Conservation (phyloP, 768 basidiomycete species). For the Suillus clintonianus region DNA sequence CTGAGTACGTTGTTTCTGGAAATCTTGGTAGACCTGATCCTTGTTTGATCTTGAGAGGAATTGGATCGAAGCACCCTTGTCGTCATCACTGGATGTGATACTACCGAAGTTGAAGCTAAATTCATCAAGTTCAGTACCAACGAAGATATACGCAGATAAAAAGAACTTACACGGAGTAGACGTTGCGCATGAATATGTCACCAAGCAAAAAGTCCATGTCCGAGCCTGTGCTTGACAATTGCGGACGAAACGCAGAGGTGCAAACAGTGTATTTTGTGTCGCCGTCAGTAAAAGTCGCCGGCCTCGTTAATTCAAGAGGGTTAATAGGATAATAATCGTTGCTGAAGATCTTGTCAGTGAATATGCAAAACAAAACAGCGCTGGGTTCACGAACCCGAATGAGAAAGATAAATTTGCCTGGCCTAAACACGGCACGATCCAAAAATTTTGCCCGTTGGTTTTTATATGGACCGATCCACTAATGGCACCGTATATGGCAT, state of each 20-base stretch:
- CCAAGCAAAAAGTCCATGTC: constrained; percentile 45
- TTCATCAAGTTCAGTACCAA: neutral
- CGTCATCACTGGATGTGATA: constrained; percentile 4
- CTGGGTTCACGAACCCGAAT: constrained; percentile 12
- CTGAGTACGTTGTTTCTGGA: constrained; percentile 13
- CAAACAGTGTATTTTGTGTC: constrained; percentile 42
- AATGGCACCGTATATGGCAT: constrained; percentile 42
- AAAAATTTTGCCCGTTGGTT: constrained; percentile 28
- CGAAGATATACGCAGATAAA: neutral
- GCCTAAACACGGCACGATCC: constrained; percentile 38
- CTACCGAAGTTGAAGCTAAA: constrained; percentile 47
- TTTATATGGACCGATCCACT: constrained; percentile 37
- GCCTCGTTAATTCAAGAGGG: constrained; percentile 44
- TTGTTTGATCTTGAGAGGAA: constrained; percentile 39
- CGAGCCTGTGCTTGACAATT: constrained; percentile 21
- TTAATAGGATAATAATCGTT: constrained; percentile 40
- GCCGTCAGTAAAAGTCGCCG: constrained; percentile 23
- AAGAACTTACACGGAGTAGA: constrained; percentile 41
- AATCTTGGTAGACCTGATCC: constrained; percentile 35
- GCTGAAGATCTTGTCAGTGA: constrained; percentile 13
- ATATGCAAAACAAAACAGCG: neutral
- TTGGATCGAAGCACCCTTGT: constrained; percentile 39
- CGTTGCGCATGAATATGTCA: constrained; percentile 47
- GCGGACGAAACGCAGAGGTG: constrained; percentile 33
- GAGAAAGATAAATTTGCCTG: constrained; percentile 31